phyloP scores from a whole-genome alignment of 768 basidiomycete genomes.

The Cyathus striatus region DNA sequence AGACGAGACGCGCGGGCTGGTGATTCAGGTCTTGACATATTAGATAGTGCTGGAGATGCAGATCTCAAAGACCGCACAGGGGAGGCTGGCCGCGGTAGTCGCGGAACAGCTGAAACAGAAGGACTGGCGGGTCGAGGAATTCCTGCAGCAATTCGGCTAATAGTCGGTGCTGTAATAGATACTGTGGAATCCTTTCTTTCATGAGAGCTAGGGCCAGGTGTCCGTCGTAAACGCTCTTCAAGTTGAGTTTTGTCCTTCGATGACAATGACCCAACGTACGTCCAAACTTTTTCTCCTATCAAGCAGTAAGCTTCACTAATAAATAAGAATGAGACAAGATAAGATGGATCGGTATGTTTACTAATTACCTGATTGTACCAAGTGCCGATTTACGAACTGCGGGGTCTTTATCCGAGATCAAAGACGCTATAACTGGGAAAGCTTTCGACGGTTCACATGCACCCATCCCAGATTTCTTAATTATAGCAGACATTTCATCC shows the following conservation, averaged over 20 bases:
- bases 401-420: slow-evolving; percentile 88
- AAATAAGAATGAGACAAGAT: slow-evolving; percentile 3
- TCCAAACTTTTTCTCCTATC: slow-evolving; percentile 84
- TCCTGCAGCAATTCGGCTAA: slow-evolving; percentile 47
- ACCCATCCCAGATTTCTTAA: slow-evolving; percentile 78
- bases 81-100: slow-evolving; percentile 40
- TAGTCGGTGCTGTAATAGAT: slow-evolving; percentile 29
- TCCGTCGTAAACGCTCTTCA: slow-evolving; percentile 82
- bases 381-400: slow-evolving; percentile 86
- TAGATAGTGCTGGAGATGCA: slow-evolving; percentile 34
- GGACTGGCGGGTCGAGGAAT: slow-evolving; percentile 40
- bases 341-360: slow-evolving; percentile 1
- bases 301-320: slow-evolving; percentile 75
- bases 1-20: slow-evolving; percentile 28
- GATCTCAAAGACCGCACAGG: slow-evolving; percentile 35
- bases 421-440: slow-evolving; percentile 68
- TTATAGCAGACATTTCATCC: slow-evolving; percentile 72
- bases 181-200: slow-evolving; percentile 29
- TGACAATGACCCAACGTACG: slow-evolving; percentile 65
- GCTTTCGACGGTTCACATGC: slow-evolving; percentile 81
- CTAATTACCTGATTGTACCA: slow-evolving; percentile 65
- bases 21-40: slow-evolving; percentile 33
- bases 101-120: slow-evolving; percentile 37
- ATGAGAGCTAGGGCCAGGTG: slow-evolving; percentile 59
- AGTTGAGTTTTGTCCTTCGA: slow-evolving; percentile 90